These are phyloP conservation scores for Prunus persica DNA, from an alignment of 306 rosid species.

Conservation along the genomic window Prunus_persica_NCBIv2 NC_034016.1:1047001-1047500, in stretches of 20 bases:
- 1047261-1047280: slow-evolving; percentile 71
- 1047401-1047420: slow-evolving; percentile 67
- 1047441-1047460: slow-evolving; percentile 58
- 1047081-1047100: neutral
- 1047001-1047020: neutral
- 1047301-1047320: slow-evolving; percentile 72
- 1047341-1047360: slow-evolving; percentile 74
- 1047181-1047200: slow-evolving; percentile 54
- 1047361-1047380: slow-evolving; percentile 53
- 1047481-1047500: slow-evolving; percentile 77
- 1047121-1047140: neutral
- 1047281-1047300: slow-evolving; percentile 76
- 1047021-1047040: neutral
- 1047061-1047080: neutral
- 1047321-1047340: slow-evolving; percentile 76
- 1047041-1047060: neutral
- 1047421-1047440: slow-evolving; percentile 52
- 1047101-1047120: neutral
- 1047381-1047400: slow-evolving; percentile 66
- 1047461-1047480: slow-evolving; percentile 84
- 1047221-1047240: slow-evolving; percentile 68
- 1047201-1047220: slow-evolving; percentile 78
- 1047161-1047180: neutral
- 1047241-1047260: slow-evolving; percentile 81
- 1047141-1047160: neutral